Evolutionary conservation across 176 grass and related monocot species (phyloP).

Genomic region (Triticum turgidum): DNA sequence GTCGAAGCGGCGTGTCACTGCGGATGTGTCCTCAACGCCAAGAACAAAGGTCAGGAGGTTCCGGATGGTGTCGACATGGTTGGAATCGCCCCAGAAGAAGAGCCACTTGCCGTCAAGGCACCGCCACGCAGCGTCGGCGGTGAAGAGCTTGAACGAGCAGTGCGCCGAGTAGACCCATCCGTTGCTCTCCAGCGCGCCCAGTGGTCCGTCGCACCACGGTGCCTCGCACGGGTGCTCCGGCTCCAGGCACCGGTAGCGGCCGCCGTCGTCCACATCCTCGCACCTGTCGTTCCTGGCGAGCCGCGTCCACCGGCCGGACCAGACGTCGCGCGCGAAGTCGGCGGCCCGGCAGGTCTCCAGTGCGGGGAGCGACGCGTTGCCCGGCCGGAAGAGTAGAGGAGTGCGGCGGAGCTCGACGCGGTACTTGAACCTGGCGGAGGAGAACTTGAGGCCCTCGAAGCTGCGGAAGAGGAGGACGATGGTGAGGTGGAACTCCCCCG

Average conservation of each 20-base stretch:
- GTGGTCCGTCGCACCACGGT: constrained; percentile 79
- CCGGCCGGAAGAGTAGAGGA: constrained; percentile 36
- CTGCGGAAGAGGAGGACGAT: constrained; percentile 89
- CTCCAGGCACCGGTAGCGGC: constrained; percentile 81
- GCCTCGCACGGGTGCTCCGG: constrained; percentile 50
- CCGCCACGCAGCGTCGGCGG: constrained; percentile 60
- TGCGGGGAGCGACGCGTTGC: constrained; percentile 45
- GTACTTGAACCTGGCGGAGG: constrained; percentile 71
- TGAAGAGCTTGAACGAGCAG: constrained; percentile 85
- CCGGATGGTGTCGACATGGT: constrained; percentile 93
- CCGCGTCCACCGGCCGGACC: constrained; percentile 91
- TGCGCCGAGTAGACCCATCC: constrained; percentile 99
- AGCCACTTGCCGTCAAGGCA: constrained; percentile 89
- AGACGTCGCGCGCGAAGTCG: constrained; percentile 51
- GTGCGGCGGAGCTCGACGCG: constrained; percentile 55
- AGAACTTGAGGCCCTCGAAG: constrained; percentile 92
- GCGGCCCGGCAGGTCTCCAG: constrained; percentile 48
- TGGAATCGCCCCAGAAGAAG: constrained; percentile 99
- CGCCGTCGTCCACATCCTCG: constrained; percentile 51
- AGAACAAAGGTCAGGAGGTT: constrained; percentile 83
- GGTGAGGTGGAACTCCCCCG: constrained; percentile 57
- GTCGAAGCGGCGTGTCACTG: constrained; percentile 75
- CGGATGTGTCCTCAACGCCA: constrained; percentile 46
- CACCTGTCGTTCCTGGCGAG: constrained; percentile 55
- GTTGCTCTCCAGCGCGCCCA: constrained; percentile 88